A percentile compares a stretch with the other conserved stretches of the same genome.
Conservation (phyloP, 306 rosid genomes). For the Corylus heterophylla region DNA sequence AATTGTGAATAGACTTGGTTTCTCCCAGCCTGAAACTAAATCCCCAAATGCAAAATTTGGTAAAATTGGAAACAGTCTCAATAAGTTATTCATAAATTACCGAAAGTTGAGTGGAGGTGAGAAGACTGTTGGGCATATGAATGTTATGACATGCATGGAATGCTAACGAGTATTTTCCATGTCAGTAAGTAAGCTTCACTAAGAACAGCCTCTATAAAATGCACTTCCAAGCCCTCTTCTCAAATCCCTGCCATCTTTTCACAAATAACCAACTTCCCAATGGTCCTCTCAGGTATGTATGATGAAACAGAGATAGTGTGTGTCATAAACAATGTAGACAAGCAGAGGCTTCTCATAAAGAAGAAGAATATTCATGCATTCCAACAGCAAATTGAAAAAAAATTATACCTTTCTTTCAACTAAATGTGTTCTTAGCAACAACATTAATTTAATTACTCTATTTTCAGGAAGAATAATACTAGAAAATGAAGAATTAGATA, state of each 20-base stretch:
- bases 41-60: not conserved
- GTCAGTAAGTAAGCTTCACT: not conserved
- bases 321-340: constrained; percentile 50
- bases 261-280: not conserved
- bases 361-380: constrained; percentile 81
- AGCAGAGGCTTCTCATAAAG: constrained; percentile 94
- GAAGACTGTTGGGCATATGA: not conserved
- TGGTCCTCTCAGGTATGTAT: constrained; percentile 22
- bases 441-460: constrained; percentile 19
- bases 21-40: not conserved
- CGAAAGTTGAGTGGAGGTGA: not conserved
- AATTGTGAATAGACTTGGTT: not conserved
- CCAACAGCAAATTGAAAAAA: constrained; percentile 55
- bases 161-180: constrained; percentile 57
- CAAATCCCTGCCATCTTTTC: constrained; percentile 17
- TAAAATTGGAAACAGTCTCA: not conserved
- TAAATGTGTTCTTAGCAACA: not conserved
- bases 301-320: too few species aligned
- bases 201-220: not conserved
- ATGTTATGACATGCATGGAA: not conserved
- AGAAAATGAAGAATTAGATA: too few species aligned
- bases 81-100: not conserved
- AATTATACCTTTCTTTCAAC: not conserved
- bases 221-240: constrained; percentile 1
- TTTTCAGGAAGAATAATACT: constrained; percentile 51